A percentile compares a stretch with the other conserved stretches of the same genome.
phyloP scores from a whole-genome alignment of 768 basidiomycete genomes.

The Macrolepiota dolichaula region DNA sequence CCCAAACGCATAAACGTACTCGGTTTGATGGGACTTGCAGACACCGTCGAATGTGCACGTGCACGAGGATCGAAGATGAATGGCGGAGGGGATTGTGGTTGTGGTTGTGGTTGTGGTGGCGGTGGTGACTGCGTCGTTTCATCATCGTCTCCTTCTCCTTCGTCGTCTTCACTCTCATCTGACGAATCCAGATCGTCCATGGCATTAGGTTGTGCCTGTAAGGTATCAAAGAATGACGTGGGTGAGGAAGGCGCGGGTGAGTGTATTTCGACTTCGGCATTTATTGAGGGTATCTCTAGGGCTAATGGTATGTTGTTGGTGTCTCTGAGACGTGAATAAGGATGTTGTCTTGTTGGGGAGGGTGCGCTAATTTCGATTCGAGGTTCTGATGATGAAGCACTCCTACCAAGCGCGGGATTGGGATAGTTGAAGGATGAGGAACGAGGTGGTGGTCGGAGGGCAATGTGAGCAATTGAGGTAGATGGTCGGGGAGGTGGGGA shows the following conservation, averaged over 20 bases:
- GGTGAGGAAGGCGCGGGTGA: slow-evolving; percentile 62
- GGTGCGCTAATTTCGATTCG: slow-evolving; percentile 38
- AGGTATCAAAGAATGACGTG: slow-evolving; percentile 71
- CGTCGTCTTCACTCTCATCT: slow-evolving; percentile 41
- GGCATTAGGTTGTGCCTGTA: slow-evolving; percentile 65
- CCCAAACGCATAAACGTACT: slow-evolving; percentile 60
- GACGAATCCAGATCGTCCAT: slow-evolving; percentile 73
- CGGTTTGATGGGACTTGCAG: slow-evolving; percentile 23
- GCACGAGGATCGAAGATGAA: slow-evolving; percentile 31
- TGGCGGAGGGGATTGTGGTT: slow-evolving; percentile 15
- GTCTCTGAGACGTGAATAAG: slow-evolving; percentile 31
- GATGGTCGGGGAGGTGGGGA: slow-evolving; percentile 65
- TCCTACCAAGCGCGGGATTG: slow-evolving; percentile 12
- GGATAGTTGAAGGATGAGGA: slow-evolving; percentile 23
- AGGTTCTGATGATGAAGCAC: slow-evolving; percentile 19
- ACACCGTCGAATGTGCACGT: slow-evolving; percentile 34
- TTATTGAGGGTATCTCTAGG: slow-evolving; percentile 44
- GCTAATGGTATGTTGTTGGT: slow-evolving; percentile 24
- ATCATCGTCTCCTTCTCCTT: slow-evolving; percentile 28
- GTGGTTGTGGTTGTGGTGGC: slow-evolving; percentile 18
- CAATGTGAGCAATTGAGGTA: slow-evolving; percentile 53
- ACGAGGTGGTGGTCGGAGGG: slow-evolving; percentile 21
- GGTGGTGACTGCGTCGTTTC: background rate
- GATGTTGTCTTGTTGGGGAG: slow-evolving; percentile 32
- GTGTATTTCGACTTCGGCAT: slow-evolving; percentile 38